Base-by-base conservation (phyloP, 441 rosid genomes). In the Pelargonium myrrhifolium region DNA sequence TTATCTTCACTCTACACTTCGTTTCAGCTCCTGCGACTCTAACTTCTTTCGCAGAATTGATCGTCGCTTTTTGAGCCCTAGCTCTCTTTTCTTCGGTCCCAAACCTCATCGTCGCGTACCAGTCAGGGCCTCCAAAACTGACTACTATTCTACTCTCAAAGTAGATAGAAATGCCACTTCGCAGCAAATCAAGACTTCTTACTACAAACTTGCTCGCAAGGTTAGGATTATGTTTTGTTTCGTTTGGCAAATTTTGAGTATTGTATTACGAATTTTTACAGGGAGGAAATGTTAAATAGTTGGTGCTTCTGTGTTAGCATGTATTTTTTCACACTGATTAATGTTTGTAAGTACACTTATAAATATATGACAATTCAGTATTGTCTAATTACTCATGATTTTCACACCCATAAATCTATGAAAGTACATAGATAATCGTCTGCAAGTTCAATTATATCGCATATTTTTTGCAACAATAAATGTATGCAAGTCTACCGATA, bases 131-230 rank as follows among this genome's bases (percentile, higher is more conserved):
- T 72, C 85, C 14, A 77, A 74, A 47, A 65, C 69, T 5, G 97
- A 92, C 67, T 76, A 85, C 69, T 92, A 92, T 68, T 75, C 88
- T 47, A 84, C 89, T 59, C 73, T 92, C 78, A 83, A 82, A 26
- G 89, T 92, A 24, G 60, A 67, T 14, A 81, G 85, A 45, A 81
- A 79, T 73, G 97, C 97, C 39, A 67, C 87, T 39, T 79, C 82
- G 81, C 87, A 85, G 65, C 94, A 92, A 63, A 89, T 89, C 68
- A 87, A 92, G 68, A 68, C 81, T 74, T 76, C 96, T 15, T 92
- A 89, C 66, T 81, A 88, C 62, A 87, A 83, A 71, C 97, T 89
- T 21, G 96, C 97, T 69, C 97, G 94, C 71, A 80, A 91, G 92
- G 97, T 91, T 71, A 47, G 80, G 14, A 45, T 45, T 45, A 12